Conservation (phyloP, 2,329 filamentous ascomycete species). For the Penicillium fuscoglaucum region DNA sequence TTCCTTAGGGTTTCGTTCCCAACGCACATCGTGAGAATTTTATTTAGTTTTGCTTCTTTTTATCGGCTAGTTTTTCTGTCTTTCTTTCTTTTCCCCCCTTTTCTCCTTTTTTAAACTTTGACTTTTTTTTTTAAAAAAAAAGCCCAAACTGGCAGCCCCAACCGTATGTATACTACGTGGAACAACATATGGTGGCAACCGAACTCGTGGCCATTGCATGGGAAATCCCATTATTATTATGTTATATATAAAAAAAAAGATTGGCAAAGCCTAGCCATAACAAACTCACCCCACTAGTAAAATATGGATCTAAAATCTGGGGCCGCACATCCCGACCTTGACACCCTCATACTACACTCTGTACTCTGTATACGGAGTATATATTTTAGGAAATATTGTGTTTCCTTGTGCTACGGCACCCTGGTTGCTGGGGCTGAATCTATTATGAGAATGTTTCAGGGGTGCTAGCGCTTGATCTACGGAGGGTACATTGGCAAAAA, state of each 20-base stretch:
- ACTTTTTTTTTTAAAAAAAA: not conserved
- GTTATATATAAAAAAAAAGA: not conserved
- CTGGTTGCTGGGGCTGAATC: constrained; percentile 9
- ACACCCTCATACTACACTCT: constrained; percentile 9
- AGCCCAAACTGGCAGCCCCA: constrained; percentile 6
- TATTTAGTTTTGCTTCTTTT: not conserved
- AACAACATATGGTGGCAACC: not conserved
- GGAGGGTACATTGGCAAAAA: constrained; percentile 9
- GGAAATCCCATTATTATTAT: not conserved
- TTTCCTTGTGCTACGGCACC: not conserved
- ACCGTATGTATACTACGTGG: not conserved
- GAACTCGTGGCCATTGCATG: not conserved
- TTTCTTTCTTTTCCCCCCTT: not conserved
- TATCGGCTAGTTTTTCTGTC: not conserved
- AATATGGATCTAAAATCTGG: constrained; percentile 30
- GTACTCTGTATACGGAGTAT: not conserved
- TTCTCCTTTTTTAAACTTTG: not conserved
- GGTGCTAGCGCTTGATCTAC: constrained; percentile 11
- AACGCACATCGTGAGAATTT: not conserved
- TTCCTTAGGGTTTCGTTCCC: not conserved
- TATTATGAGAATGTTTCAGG: not conserved
- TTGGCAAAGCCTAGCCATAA: not conserved
- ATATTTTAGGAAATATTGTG: not conserved
- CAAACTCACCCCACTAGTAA: constrained; percentile 24
- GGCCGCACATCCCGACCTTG: constrained; percentile 27